Base-by-base conservation (phyloP, 2,329 filamentous ascomycete species). In the Alternaria triticimaculans region DNA sequence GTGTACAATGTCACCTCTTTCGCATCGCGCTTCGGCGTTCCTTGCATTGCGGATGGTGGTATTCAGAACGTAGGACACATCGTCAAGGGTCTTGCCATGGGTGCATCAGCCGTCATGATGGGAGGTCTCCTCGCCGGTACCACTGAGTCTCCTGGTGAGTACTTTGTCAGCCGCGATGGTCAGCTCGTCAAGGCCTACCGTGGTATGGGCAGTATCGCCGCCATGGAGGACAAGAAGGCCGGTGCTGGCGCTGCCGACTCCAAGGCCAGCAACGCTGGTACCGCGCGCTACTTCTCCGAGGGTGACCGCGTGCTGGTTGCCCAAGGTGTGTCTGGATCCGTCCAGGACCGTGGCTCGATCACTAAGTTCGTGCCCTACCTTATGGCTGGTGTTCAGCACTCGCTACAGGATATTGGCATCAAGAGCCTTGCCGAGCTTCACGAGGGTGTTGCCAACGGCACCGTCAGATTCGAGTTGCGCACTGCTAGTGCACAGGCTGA, bases 111-210 rank as follows among this genome's bases (percentile, higher is more conserved):
- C 41, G 91, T 99, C 80, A 99, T 99, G 96, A 99, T 99, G 96
- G 96, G 96, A 76, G 96, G 96, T 84, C 90, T 99, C 57, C 88
- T 99, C 70, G 96, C 96, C 55, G 96, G 96, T 80, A 98, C 96
- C 68, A 97, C 95, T 45, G 96, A 99, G 84, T 98, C 95, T 41
- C 96, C 96, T 37, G 96, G 96, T 69, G 94, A 95, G 70, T 98
- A 96, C 72, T 98, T 97, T 78, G 93, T 99, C 73, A 97, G 93
- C 77, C 91, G 92, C 65, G 95, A 98, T 83, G 96, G 96, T 70
- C 96, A 98, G 87, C 90, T 99, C 58, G 95, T 99, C 82, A 99
- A 99, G 88, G 94, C 96, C 44, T 99, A 99, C 87, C 92, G 96
- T 82, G 96, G 96, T 64, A 99, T 99, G 96, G 96, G 96, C 72